Evolutionary conservation across 805 yeast genomes (phyloP), one percentile per base, ranked within the genome.

Genomic region (Kuraishia molischiana): DNA sequence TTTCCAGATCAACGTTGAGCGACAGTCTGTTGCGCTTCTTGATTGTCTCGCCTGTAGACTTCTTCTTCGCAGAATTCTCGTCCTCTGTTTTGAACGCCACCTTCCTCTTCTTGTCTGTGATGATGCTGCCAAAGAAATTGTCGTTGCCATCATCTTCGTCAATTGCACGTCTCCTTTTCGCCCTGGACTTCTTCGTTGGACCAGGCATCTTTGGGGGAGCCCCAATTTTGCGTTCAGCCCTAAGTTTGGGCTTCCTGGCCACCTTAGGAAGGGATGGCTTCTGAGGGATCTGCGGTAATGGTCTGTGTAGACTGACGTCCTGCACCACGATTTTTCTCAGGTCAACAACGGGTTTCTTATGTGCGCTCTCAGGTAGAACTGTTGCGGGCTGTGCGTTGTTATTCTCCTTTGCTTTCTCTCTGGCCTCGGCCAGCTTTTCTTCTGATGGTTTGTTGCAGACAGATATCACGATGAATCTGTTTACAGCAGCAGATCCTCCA

Each of bases 21-120:
- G 31, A 17, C 13, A 14, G 6, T 14, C 31, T 9, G 31, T 9
- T 28, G 17, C 31, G 31, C 17, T 28, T 28, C 31, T 28, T 28
- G 13, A 28, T 28, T 9, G 31, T 14, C 5, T 28, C 31, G 13
- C 6, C 6, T 5, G 17, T 5, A 20, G 24, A 17, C 24, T 32
- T 19, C 6, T 32, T 32, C 34, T 17, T 19, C 19, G 34, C 13
- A 6, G 4, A 3, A 15, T 21, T 17, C 26, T 13, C 19, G 3
- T 35, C 19, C 28, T 32, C 15, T 18, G 22, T 10, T 19, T 30
- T 24, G 10, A 5, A 5, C 44, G 51, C 37, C 37, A 48, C 50
- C 45, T 55, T 58, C 19, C 62, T 44, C 46, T 50, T 54, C 38
- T 51, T 50, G 9, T 49, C 41, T 29, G 45, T 48, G 57, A 58